Conservation (phyloP, 1,284 basidiomycete genomes). For the Irpex lacteus region DNA sequence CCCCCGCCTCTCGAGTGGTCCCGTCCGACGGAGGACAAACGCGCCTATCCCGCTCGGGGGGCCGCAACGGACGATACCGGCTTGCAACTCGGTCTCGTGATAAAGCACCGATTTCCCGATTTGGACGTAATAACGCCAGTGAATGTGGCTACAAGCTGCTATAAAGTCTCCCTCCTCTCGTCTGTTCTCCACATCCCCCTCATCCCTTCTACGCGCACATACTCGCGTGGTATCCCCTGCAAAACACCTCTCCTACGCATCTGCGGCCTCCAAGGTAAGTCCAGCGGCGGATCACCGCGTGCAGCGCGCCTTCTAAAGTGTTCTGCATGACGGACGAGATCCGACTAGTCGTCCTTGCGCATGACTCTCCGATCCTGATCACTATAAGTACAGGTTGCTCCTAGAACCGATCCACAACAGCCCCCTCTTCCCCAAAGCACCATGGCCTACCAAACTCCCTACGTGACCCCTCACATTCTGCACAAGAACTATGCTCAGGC, state of each 20-base stretch:
- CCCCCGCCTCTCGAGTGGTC: slow-evolving; percentile 4
- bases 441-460: slow-evolving; percentile 70
- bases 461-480: slow-evolving; percentile 82
- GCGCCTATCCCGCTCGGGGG: slow-evolving; percentile 15
- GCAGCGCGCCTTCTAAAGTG: background rate
- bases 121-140: slow-evolving; percentile 12
- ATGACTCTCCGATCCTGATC: slow-evolving; percentile 7
- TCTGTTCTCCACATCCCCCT: slow-evolving; percentile 5
- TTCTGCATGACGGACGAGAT: slow-evolving; percentile 8
- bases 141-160: slow-evolving; percentile 18
- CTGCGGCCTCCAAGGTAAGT: slow-evolving; percentile 10
- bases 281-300: background rate
- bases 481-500: slow-evolving; percentile 80
- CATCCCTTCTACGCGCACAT: slow-evolving; percentile 6
- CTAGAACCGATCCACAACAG: background rate
- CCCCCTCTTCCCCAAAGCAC: slow-evolving; percentile 8
- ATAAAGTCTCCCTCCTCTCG: slow-evolving; percentile 16
- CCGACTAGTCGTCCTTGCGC: slow-evolving; percentile 7
- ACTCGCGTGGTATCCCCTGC: background rate
- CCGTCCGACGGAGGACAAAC: slow-evolving; percentile 2
- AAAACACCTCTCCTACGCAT: slow-evolving; percentile 1
- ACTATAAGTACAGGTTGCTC: slow-evolving; percentile 10
- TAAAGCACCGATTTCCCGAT: slow-evolving; percentile 11
- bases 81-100: slow-evolving; percentile 12
- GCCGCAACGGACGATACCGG: slow-evolving; percentile 19